A percentile compares a stretch with the other conserved stretches of the same genome.
phyloP scores from a whole-genome alignment of 768 basidiomycete genomes.

The Hortiboletus campestris region DNA sequence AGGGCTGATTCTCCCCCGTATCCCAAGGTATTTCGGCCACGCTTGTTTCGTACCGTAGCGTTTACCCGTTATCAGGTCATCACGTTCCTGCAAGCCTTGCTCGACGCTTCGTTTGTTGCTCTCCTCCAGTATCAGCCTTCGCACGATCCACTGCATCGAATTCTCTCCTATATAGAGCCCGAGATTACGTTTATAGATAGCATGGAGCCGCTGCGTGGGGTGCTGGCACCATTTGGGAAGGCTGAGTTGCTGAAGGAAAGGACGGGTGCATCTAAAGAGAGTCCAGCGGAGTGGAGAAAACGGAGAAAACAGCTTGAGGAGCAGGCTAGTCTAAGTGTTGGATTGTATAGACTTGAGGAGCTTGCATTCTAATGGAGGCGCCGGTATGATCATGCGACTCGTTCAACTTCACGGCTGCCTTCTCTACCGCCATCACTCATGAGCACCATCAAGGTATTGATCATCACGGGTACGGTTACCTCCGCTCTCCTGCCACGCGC shows the following conservation, averaged over 20 bases:
- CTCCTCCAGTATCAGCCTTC: conserved; percentile 65
- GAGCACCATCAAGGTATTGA: conserved; percentile 21
- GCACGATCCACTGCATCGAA: conserved; percentile 47
- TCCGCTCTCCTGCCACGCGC: neutral
- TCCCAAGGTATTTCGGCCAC: conserved; percentile 38
- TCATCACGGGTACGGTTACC: conserved; percentile 28
- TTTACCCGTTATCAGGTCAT: conserved; percentile 50
- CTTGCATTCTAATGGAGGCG: conserved; percentile 46
- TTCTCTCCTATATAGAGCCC: conserved; percentile 52
- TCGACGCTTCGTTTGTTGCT: conserved; percentile 71
- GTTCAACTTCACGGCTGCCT: neutral
- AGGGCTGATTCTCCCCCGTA: conserved; percentile 24
- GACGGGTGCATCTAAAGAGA: conserved; percentile 33
- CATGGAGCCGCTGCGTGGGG: conserved; percentile 55
- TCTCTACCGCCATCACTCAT: conserved; percentile 4
- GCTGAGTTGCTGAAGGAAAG: conserved; percentile 52
- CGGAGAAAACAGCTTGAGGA: conserved; percentile 53
- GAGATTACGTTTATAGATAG: conserved; percentile 51
- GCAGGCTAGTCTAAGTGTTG: conserved; percentile 51
- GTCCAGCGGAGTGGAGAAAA: conserved; percentile 47
- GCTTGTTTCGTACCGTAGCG: conserved; percentile 29
- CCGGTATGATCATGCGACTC: neutral
- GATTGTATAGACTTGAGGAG: conserved; percentile 72
- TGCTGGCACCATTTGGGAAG: conserved; percentile 60
- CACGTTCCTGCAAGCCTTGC: conserved; percentile 57